Base-by-base conservation (phyloP, 495 filamentous ascomycete species). In the Filosporella fistucella region DNA sequence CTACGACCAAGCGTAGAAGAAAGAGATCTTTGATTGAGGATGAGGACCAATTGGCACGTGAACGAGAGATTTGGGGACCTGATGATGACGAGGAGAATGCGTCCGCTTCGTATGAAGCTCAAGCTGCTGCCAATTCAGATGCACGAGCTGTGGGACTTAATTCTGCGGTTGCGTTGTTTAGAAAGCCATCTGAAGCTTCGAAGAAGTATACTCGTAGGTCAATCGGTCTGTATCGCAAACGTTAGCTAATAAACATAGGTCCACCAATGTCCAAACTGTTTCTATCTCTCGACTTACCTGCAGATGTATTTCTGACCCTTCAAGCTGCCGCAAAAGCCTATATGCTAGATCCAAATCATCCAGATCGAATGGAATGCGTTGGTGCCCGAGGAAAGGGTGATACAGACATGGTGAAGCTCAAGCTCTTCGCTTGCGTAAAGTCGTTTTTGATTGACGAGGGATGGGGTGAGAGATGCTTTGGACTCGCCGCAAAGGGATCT, bases 191-290 rank as follows among this genome's bases (percentile, higher is more conserved):
- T 2, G 36, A 52, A 11, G 67, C 59, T 49, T 69, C 68, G 50
- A 77, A 77, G 51, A 82, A 82, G 49, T 76, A 76, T 51, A 82
- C 77, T 0, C 68, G 80, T 11, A 51, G 41, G 56, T 58, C 11
- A 21, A 23, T 20, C 8, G 3, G 21, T 37, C 8, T 26, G 6
- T 25, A 40, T 4, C 18, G 4, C 1, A 40, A n/a, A 12, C 11
- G 3, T 18, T 18, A 42, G 20, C 21, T 46, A 41, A 21, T 21
- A n/a, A 32, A 16, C 30, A 9, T 35, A 59, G 53, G 57, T 22
- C 78, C 79, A 13, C 75, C 79, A 2, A 82, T 82, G 72, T 76
- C 79, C 21, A 80, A 79, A 47, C 59, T 84, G 11, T 82, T 77
- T 50, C 53, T 69, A 1, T 79, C 77, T 1, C 68, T 84, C 7